Evolutionary conservation across 23 red algal species (phyloP), one percentile per base, ranked within the genome.

Genomic region (Pyropia haitanensis): DNA sequence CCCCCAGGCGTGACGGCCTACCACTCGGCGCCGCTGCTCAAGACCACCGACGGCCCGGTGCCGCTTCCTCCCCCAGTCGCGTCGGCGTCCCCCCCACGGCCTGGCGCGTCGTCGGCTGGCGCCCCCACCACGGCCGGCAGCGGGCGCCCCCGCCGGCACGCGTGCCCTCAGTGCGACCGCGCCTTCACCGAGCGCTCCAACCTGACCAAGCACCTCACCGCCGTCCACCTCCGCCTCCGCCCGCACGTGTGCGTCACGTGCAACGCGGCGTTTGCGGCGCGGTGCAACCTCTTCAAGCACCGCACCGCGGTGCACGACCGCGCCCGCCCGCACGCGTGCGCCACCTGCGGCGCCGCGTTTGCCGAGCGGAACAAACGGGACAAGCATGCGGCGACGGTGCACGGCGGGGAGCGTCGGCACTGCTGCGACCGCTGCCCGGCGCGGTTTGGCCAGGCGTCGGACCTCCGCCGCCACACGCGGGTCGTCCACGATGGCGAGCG

Each of bases 161-260:
- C 39, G 33, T 86, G 80, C 80, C 57, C 55, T 3, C 49, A 68
- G 51, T 88, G 83, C 52, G 73, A 65, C 18, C 60, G 59, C 51
- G 70, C 83, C 51, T 88, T 78, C 30, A 77, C 83, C 0, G 67
- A 79, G 70, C 68, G 63, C 53, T 57, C 53, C 65, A 77, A 88
- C 39, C 65, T 88, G 58, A 59, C 73, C 16, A 77, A 78, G 62
- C 83, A 88, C 62, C 68, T 78, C 51, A 61, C 61, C 49, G 68
- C 72, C 31, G 83, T 88, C 26, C 83, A 88, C 29, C 80, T 86
- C 54, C 68, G 76, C 17, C 63, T 86, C 32, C 70, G 80, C 6
- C 80, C 80, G 18, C 76, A 75, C 61, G 26, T 34, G 14, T 83
- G 79, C 33, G 19, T 49, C 26, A 44, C 31, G 25, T 83, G 79